Evolutionary conservation across 176 grass and related monocot species (phyloP).

Genomic region (Oryza coarctata): DNA sequence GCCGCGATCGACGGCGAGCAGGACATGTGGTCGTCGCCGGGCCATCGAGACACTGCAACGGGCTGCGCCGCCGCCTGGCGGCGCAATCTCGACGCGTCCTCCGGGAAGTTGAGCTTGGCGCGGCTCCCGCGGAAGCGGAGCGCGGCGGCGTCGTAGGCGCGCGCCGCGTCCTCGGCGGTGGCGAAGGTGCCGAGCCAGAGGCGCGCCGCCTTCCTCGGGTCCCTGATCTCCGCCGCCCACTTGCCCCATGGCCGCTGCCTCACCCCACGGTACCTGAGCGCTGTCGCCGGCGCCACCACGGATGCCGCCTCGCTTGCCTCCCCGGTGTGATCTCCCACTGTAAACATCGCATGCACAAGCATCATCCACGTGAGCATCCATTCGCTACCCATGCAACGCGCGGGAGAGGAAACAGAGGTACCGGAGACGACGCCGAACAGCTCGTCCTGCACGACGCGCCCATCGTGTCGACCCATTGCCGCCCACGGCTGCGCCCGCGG

Average conservation of each 20-base stretch:
- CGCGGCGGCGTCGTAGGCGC: constrained; percentile 58
- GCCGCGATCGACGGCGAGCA: not conserved
- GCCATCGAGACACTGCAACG: not conserved
- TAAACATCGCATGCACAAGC: too few relatives aligned
- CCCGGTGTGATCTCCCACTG: not conserved
- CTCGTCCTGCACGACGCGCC: not conserved
- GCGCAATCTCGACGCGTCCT: constrained; percentile 11
- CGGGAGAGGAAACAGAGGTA: not conserved
- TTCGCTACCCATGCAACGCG: not conserved
- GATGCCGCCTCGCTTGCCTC: not conserved
- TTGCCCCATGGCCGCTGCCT: constrained; percentile 72
- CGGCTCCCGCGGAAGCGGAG: constrained; percentile 48
- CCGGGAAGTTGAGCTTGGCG: constrained; percentile 71
- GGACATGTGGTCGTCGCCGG: not conserved
- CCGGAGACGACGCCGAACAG: not conserved
- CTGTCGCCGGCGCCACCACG: too few relatives aligned
- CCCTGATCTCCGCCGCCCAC: constrained; percentile 80
- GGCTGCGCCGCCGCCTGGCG: not conserved
- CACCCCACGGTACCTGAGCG: constrained; percentile 44
- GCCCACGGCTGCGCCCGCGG: not conserved
- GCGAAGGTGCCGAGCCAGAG: constrained; percentile 71
- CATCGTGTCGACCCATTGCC: not conserved
- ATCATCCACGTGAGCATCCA: not conserved
- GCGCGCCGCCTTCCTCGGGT: constrained; percentile 54
- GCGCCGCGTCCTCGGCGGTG: constrained; percentile 53